phyloP scores from a whole-genome alignment of 768 basidiomycete genomes.

The Lentinus tigrinus region DNA sequence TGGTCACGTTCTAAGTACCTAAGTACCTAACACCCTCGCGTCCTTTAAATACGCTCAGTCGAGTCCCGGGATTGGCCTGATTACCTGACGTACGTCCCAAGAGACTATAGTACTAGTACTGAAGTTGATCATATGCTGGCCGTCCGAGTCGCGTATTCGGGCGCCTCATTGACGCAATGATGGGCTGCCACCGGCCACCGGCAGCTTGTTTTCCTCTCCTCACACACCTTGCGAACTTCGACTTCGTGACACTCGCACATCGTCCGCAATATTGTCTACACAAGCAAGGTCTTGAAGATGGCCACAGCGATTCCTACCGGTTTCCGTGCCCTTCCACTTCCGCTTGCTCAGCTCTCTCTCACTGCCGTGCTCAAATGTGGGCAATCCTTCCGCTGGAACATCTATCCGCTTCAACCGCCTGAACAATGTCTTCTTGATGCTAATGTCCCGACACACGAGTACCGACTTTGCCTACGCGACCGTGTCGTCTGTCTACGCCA shows the following conservation, averaged over 20 bases:
- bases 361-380: constrained; percentile 78
- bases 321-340: constrained; percentile 60
- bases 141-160: too few species aligned
- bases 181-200: too few species aligned
- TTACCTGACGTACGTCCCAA: too few species aligned
- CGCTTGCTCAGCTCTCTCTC: constrained; percentile 72
- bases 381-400: constrained; percentile 84
- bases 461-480: constrained; percentile 76
- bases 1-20: not conserved
- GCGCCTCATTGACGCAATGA: too few species aligned
- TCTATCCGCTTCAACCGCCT: constrained; percentile 37
- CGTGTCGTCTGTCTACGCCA: constrained; percentile 85
- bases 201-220: too few species aligned
- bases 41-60: too few species aligned
- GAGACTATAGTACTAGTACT: too few species aligned
- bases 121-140: too few species aligned
- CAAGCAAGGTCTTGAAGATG: constrained; percentile 5
- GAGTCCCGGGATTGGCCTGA: too few species aligned
- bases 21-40: not conserved
- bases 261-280: too few species aligned
- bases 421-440: constrained; percentile 9
- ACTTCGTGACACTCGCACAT: too few species aligned
- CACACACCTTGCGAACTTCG: too few species aligned
- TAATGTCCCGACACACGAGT: constrained; percentile 51
- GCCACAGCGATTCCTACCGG: constrained; percentile 6